phyloP scores from a whole-genome alignment of 768 basidiomycete genomes.

The Amanita subjunquillea region DNA sequence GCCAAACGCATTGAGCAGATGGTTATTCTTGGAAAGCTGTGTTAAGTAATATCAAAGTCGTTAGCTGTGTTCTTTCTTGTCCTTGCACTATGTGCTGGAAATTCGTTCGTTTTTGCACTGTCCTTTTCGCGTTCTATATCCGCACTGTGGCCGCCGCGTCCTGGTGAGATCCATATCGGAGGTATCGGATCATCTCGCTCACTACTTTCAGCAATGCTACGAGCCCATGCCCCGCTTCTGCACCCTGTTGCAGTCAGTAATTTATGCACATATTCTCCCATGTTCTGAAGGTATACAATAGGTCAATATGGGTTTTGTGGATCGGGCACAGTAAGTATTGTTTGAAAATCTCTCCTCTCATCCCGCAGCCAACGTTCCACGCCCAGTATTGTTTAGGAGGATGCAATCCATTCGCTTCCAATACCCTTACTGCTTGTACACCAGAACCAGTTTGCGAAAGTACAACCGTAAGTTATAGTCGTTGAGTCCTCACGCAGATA shows the following conservation, averaged over 20 bases:
- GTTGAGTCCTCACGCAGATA: neutral
- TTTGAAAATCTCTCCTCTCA: neutral
- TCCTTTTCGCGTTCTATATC: neutral
- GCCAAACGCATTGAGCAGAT: no score
- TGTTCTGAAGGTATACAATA: conserved; percentile 10
- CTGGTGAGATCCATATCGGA: neutral
- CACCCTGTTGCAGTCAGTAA: conserved; percentile 44
- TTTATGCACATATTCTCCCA: neutral
- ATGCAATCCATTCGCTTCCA: conserved; percentile 72
- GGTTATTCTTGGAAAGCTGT: no score
- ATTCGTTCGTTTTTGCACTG: neutral
- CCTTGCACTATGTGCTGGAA: neutral
- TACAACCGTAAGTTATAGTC: conserved; percentile 33
- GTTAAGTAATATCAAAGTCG: no score
- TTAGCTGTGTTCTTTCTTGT: neutral
- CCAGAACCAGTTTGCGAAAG: conserved; percentile 67
- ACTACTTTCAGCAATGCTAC: conserved; percentile 27
- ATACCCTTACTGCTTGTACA: conserved; percentile 51
- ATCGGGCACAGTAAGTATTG: conserved; percentile 25
- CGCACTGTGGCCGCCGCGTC: neutral
- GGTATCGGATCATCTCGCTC: neutral
- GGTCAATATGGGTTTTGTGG: conserved; percentile 50
- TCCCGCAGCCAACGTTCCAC: neutral
- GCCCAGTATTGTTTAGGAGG: conserved; percentile 72
- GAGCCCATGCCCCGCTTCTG: conserved; percentile 29